These are phyloP conservation scores for Erodium maritimum DNA, from an alignment of 345 rosid genomes.

Conservation along the genomic window DNA sequence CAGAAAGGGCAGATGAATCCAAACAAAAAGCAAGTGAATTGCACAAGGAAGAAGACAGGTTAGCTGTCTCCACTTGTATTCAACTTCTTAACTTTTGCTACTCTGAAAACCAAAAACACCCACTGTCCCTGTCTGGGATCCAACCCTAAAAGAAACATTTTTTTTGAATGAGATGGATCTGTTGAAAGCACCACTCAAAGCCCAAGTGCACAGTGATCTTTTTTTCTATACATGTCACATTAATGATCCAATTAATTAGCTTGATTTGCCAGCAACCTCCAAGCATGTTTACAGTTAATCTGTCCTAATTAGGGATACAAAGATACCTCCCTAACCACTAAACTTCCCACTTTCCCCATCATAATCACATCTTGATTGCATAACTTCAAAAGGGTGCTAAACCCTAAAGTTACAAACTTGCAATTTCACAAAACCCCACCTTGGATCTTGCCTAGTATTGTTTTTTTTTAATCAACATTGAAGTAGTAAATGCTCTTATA, in stretches of 20 bases:
- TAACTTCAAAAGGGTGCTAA: neutral
- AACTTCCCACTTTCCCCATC: neutral
- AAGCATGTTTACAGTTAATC: slow-evolving; percentile 27
- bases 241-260: slow-evolving; percentile 28
- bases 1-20: slow-evolving; percentile 74
- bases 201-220: slow-evolving; percentile 5
- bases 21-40: slow-evolving; percentile 56
- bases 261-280: slow-evolving; percentile 40
- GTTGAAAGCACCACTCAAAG: slow-evolving; percentile 15
- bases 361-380: neutral
- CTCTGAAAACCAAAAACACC: no score
- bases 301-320: slow-evolving; percentile 13
- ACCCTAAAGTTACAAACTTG: no score
- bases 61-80: slow-evolving; percentile 54
- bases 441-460: no score
- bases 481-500: no score
- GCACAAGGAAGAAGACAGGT: slow-evolving; percentile 34
- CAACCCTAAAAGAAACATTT: slow-evolving; percentile 16
- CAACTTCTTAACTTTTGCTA: slow-evolving; percentile 52
- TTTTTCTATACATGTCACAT: slow-evolving; percentile 13
- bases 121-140: slow-evolving; percentile 57
- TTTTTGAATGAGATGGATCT: slow-evolving; percentile 18
- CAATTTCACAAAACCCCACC: no score
- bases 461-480: no score
- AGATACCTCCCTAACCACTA: neutral